Evolutionary conservation across 176 grass and related monocot genomes (phyloP).

Genomic region (Rhynchospora breviuscula): DNA sequence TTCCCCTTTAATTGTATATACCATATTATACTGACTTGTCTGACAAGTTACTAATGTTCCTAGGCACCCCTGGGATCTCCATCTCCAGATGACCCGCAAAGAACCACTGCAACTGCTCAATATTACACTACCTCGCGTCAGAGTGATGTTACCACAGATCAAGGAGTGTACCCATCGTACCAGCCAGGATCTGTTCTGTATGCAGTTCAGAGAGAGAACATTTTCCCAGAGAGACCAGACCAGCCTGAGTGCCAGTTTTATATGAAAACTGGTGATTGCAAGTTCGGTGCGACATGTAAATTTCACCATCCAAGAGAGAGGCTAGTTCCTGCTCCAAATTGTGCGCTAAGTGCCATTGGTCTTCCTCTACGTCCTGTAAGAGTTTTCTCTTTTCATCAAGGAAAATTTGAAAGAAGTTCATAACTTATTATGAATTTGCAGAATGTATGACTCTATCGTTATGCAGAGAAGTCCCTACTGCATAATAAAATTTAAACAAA

Average conservation of each 20-base stretch:
- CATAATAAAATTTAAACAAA: neutral
- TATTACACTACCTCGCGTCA: conserved; percentile 53
- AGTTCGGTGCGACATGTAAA: conserved; percentile 87
- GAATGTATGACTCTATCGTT: neutral
- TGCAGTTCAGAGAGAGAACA: conserved; percentile 62
- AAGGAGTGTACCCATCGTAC: conserved; percentile 64
- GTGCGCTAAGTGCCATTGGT: conserved; percentile 55
- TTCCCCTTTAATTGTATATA: neutral
- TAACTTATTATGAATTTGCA: neutral
- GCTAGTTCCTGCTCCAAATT: conserved; percentile 61
- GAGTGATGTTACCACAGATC: conserved; percentile 43
- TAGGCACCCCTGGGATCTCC: conserved; percentile 64
- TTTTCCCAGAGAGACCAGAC: conserved; percentile 91
- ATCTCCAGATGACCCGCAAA: conserved; percentile 62
- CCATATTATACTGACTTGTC: neutral
- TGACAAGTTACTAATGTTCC: neutral
- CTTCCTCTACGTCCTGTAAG: conserved; percentile 77
- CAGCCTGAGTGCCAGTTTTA: conserved; percentile 94
- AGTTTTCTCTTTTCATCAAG: neutral
- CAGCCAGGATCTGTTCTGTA: conserved; percentile 63
- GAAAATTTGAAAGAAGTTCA: neutral
- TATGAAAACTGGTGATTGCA: conserved; percentile 94
- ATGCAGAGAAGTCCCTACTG: neutral
- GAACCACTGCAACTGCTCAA: conserved; percentile 32
- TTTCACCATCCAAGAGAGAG: conserved; percentile 91